phyloP scores from a whole-genome alignment of 768 basidiomycete genomes.

The Hypholoma sublateritium region DNA sequence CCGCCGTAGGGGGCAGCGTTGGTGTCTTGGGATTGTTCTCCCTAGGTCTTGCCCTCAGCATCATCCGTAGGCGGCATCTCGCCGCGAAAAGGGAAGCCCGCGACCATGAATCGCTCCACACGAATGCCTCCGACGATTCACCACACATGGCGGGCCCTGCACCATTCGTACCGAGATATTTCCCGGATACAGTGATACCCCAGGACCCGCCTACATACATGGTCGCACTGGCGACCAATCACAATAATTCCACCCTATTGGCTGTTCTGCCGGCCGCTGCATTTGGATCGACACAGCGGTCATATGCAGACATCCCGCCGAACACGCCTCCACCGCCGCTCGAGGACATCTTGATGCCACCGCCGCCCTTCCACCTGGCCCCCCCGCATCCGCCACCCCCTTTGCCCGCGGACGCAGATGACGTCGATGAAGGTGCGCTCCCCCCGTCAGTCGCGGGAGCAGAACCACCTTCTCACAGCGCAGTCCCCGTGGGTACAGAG shows the following conservation, averaged over 20 bases:
- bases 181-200: constrained; percentile 48
- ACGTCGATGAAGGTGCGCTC: constrained; percentile 8
- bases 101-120: constrained; percentile 28
- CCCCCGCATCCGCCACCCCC: constrained; percentile 1
- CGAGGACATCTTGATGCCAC: constrained; percentile 14
- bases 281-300: constrained; percentile 10
- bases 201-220: constrained; percentile 30
- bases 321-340: constrained; percentile 22
- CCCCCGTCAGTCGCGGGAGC: constrained; percentile 9
- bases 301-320: constrained; percentile 32
- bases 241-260: constrained; percentile 22
- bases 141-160: constrained; percentile 44
- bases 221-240: constrained; percentile 15
- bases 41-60: constrained; percentile 48
- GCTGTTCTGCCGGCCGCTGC: constrained; percentile 17
- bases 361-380: constrained; percentile 9
- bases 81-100: constrained; percentile 40
- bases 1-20: constrained; percentile 50
- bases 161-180: constrained; percentile 56
- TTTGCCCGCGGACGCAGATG: neutral
- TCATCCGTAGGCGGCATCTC: constrained; percentile 44
- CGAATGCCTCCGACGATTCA: constrained; percentile 34
- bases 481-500: constrained; percentile 19
- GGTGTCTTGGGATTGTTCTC: constrained; percentile 50
- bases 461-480: constrained; percentile 12